Base-by-base conservation (phyloP, 371 early-diverging fungal genomes). In the Rhizopus microsporus region DNA sequence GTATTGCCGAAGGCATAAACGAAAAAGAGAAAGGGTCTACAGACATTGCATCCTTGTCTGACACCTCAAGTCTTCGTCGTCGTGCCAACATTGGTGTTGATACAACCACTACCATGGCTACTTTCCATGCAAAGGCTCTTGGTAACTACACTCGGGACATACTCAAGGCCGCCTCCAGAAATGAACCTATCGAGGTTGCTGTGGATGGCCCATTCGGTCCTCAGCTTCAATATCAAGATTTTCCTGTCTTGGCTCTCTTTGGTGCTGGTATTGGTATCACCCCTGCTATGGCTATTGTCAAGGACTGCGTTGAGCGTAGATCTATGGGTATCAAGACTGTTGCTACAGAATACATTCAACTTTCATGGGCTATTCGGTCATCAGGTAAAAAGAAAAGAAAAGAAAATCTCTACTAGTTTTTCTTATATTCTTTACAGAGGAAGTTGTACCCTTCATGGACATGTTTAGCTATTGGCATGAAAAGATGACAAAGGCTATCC, bases 171-270 rank as follows among this genome's bases (percentile, higher is more conserved):
- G 54, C 55, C 12, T 23, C 34, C 34, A 43, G 42, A 16, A 51
- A 63, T 15, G 51, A 62, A 8, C 32, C 58, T 0, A n/a, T 78
- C 3, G 32, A 46, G 9, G 51, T 78, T 23, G 57, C 62, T 6
- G 63, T 78, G 7, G 79, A 78, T 62, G 79, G 79, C 47, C 72
- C 72, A 1, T 75, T 71, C 63, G 79, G 79, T 12, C 69, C 79
- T 32, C 61, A 61, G 9, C 54, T 75, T 9, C 66, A 69, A 29
- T 74, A 65, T 29, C 76, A 73, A 63, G 79, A 78, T 56, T 71
- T 73, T 43, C 60, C 59, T 15, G 63, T 71, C 2, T 44, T 75
- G 45, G 65, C 57, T 34, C 47, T 58, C 23, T 73, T 68, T 51
- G 72, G 67, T 45, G 62, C 75, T 31, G 79, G 79, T 63, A 72